A percentile compares a stretch with the other conserved stretches of the same genome.
Conservation (phyloP, 192 early-diverging fungal genomes). For the Linnemannia exigua region DNA sequence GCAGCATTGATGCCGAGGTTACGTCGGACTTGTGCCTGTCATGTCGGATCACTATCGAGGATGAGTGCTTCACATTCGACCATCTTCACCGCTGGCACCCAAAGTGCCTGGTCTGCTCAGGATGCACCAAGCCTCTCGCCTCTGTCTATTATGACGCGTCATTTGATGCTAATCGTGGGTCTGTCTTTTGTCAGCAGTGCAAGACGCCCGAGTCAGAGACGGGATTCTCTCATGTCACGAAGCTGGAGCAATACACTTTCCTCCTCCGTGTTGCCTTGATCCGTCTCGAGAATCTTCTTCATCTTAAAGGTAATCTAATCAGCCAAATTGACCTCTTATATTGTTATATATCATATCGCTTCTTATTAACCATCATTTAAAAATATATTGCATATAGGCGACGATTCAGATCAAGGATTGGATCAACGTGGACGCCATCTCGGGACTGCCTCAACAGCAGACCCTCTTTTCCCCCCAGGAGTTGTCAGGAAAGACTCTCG, state of each 20-base stretch:
- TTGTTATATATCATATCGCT: background rate
- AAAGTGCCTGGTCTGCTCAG: conserved; percentile 83
- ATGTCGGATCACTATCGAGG: conserved; percentile 87
- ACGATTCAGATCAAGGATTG: conserved; percentile 6
- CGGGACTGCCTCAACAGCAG: conserved; percentile 12
- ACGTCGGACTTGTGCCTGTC: conserved; percentile 86
- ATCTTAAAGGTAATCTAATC: conserved; percentile 57
- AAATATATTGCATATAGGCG: conserved; percentile 16
- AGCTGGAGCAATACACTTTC: conserved; percentile 93
- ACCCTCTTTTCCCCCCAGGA: background rate
- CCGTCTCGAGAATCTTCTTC: conserved; percentile 83
- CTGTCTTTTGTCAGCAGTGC: conserved; percentile 69
- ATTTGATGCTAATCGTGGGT: conserved; percentile 57
- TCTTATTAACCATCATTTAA: background rate
- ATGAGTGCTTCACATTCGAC: conserved; percentile 84
- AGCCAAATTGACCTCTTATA: background rate
- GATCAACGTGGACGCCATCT: conserved; percentile 40
- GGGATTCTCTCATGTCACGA: conserved; percentile 81
- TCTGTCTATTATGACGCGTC: conserved; percentile 65
- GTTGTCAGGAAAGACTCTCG: conserved; percentile 58
- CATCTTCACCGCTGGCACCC: conserved; percentile 83
- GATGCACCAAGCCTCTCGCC: conserved; percentile 60
- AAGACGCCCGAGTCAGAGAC: conserved; percentile 57
- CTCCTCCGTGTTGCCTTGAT: conserved; percentile 87
- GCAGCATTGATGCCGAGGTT: conserved; percentile 65